A percentile compares a stretch with the other conserved stretches of the same genome.
These are phyloP conservation scores for Talaromyces sp. DNA, from an alignment of 2,329 filamentous ascomycete species.

Conservation along the genomic window DNA sequence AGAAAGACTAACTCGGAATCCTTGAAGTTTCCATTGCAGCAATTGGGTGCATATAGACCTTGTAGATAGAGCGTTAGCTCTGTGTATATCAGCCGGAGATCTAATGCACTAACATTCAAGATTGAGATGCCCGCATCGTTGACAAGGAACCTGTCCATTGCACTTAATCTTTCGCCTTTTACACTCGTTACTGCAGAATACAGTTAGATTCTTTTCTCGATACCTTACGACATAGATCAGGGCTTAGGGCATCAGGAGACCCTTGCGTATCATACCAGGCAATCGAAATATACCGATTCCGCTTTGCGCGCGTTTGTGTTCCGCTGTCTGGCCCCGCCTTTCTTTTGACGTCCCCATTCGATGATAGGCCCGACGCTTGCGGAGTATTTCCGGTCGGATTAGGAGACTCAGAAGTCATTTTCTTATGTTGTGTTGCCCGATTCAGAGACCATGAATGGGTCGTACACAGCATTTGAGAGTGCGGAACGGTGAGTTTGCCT, in stretches of 20 bases:
- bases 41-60: conserved; percentile 61
- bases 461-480: background rate
- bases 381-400: conserved; percentile 25
- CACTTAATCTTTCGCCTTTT: conserved; percentile 64
- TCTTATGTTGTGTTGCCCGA: background rate
- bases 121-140: conserved; percentile 59
- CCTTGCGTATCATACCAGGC: conserved; percentile 49
- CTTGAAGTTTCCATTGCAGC: conserved; percentile 73
- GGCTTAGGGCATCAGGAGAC: background rate
- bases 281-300: conserved; percentile 63
- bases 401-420: conserved; percentile 34
- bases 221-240: background rate
- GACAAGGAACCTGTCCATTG: conserved; percentile 61
- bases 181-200: conserved; percentile 53
- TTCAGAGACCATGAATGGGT: background rate
- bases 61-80: conserved; percentile 17
- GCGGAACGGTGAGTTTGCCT: background rate
- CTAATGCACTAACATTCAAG: conserved; percentile 47
- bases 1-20: conserved; percentile 62
- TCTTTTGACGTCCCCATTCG: conserved; percentile 33
- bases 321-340: conserved; percentile 41
- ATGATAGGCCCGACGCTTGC: conserved; percentile 20
- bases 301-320: conserved; percentile 54
- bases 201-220: background rate
- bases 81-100: background rate